Conservation (phyloP, 768 basidiomycete genomes). For the Phylloporus sp. region DNA sequence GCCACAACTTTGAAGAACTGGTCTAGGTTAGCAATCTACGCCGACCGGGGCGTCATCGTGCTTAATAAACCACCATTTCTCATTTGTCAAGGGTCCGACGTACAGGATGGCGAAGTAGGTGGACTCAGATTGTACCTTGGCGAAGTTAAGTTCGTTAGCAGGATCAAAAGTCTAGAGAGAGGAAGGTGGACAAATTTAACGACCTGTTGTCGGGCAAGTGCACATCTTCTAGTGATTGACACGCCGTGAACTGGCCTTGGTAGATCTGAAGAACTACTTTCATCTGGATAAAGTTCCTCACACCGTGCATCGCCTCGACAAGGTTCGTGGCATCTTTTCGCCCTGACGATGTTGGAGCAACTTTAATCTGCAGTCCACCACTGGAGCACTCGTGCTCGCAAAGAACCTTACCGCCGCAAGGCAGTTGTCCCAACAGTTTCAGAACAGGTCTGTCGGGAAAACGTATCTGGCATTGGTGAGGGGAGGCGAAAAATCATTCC, state of each 20-base stretch:
- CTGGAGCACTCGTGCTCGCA: slow-evolving; percentile 57
- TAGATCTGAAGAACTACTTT: slow-evolving; percentile 31
- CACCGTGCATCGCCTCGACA: slow-evolving; percentile 63
- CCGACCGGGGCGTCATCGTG: slow-evolving; percentile 49
- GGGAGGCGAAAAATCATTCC: slow-evolving; percentile 45
- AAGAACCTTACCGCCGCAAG: slow-evolving; percentile 39
- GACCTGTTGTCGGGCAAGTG: slow-evolving; percentile 33
- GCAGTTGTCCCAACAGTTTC: slow-evolving; percentile 54
- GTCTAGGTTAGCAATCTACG: slow-evolving; percentile 40
- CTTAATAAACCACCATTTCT: slow-evolving; percentile 59
- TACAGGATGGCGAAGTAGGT: slow-evolving; percentile 21
- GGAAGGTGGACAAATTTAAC: slow-evolving; percentile 33
- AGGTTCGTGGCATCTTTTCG: slow-evolving; percentile 34
- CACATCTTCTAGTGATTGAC: slow-evolving; percentile 2
- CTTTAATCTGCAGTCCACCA: slow-evolving; percentile 44
- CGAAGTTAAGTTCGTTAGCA: slow-evolving; percentile 6
- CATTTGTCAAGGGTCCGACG: slow-evolving; percentile 43
- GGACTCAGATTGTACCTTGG: slow-evolving; percentile 1
- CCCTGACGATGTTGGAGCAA: background rate
- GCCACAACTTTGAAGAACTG: slow-evolving; percentile 23
- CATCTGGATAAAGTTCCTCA: slow-evolving; percentile 35
- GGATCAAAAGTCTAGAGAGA: slow-evolving; percentile 18
- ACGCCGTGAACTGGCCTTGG: background rate
- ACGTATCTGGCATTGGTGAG: slow-evolving; percentile 62
- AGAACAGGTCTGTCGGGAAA: slow-evolving; percentile 43